phyloP scores from a whole-genome alignment of 177 flowering plant genomes.

The Tripterygium wilfordii region DNA sequence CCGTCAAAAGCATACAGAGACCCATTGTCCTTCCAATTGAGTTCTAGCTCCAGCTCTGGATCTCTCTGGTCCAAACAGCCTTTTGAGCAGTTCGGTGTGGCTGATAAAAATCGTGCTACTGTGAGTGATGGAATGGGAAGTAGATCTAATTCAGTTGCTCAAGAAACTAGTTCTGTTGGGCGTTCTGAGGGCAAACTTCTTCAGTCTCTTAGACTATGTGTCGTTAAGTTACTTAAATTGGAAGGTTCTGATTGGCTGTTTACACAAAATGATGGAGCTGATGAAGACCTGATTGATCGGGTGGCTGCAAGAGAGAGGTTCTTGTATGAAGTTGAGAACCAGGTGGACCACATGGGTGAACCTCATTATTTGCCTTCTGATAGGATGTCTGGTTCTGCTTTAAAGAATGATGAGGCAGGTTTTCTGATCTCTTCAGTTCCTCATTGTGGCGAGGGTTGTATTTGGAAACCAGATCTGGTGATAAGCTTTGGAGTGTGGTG shows the following conservation, averaged over 20 bases:
- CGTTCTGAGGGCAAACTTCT: slow-evolving; percentile 69
- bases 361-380: slow-evolving; percentile 31
- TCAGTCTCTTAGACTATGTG: slow-evolving; percentile 65
- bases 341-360: slow-evolving; percentile 25
- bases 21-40: slow-evolving; percentile 33
- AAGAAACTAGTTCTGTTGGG: slow-evolving; percentile 26
- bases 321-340: slow-evolving; percentile 59
- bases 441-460: slow-evolving; percentile 85
- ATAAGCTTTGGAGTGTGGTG: slow-evolving; percentile 98
- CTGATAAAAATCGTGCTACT: slow-evolving; percentile 30
- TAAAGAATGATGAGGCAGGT: slow-evolving; percentile 38
- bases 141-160: slow-evolving; percentile 15
- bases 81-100: slow-evolving; percentile 83
- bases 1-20: slow-evolving; percentile 54
- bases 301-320: slow-evolving; percentile 85
- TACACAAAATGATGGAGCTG: slow-evolving; percentile 74
- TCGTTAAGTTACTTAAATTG: slow-evolving; percentile 65
- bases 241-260: slow-evolving; percentile 98
- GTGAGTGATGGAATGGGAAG: slow-evolving; percentile 22
- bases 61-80: slow-evolving; percentile 92
- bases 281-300: slow-evolving; percentile 83
- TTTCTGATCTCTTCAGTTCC: slow-evolving; percentile 49
- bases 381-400: slow-evolving; percentile 26
- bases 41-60: slow-evolving; percentile 32
- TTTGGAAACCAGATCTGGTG: slow-evolving; percentile 67